Percentiles rank a stretch among this genome's conserved stretches.
phyloP scores from a whole-genome alignment of 129 eudicot species.

The Flaveria linearis region DNA sequence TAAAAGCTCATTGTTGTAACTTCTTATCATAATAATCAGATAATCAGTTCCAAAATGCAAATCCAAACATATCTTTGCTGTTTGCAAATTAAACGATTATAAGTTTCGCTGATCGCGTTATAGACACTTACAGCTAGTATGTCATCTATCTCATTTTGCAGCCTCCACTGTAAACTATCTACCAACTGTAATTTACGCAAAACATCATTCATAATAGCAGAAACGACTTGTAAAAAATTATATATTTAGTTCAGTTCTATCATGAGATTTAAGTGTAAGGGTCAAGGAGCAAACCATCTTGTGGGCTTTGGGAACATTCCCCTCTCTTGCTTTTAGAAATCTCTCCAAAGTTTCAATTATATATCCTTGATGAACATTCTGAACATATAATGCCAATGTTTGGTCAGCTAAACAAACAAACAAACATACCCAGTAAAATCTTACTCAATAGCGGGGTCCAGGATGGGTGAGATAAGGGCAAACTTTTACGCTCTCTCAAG shows the following conservation, averaged over 20 bases:
- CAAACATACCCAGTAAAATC: too few species aligned
- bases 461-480: too few species aligned
- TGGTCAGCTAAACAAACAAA: not conserved
- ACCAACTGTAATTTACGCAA: conserved; percentile 54
- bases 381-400: conserved; percentile 30
- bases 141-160: conserved; percentile 66
- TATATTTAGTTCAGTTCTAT: not conserved
- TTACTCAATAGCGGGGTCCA: too few species aligned
- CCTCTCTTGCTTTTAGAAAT: conserved; percentile 72
- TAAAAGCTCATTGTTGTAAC: too few species aligned
- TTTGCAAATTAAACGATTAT: too few species aligned
- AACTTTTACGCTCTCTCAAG: too few species aligned
- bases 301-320: conserved; percentile 62
- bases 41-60: too few species aligned
- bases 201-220: not conserved
- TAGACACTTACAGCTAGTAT: conserved; percentile 57
- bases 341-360: conserved; percentile 56
- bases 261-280: not conserved
- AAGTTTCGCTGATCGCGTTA: not conserved
- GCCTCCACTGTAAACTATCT: conserved; percentile 72
- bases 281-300: conserved; percentile 50
- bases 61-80: too few species aligned
- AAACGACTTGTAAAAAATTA: not conserved
- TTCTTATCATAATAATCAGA: too few species aligned
- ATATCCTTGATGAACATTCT: conserved; percentile 77